Conservation (phyloP, 805 yeast genomes). For the Candida silvicultrix region DNA sequence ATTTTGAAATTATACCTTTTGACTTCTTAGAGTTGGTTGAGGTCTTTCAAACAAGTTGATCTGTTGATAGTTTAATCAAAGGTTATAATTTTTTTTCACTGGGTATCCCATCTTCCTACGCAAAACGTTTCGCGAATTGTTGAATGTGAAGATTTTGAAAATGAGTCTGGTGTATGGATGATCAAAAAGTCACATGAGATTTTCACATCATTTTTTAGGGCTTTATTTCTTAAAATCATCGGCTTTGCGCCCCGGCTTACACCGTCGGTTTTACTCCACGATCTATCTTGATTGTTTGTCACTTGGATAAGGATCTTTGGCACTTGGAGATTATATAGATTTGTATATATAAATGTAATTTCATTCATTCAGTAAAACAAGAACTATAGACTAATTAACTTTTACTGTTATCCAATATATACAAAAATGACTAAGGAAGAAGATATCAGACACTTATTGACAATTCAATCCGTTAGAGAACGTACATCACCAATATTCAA, state of each 20-base stretch:
- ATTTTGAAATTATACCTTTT: conserved; percentile 45
- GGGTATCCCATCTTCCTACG: background rate
- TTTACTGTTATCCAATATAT: no score
- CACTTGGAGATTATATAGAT: background rate
- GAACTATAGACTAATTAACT: no score
- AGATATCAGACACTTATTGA: conserved; percentile 29
- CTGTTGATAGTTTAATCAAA: background rate
- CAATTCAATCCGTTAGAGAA: conserved; percentile 52
- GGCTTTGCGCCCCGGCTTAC: background rate
- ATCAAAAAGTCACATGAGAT: background rate
- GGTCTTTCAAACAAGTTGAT: background rate
- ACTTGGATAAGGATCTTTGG: background rate
- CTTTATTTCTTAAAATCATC: background rate
- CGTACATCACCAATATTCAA: conserved; percentile 38
- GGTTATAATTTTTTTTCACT: conserved; percentile 8
- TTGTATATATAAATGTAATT: no score
- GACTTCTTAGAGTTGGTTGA: conserved; percentile 22
- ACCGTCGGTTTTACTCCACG: background rate
- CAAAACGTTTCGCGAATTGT: no score
- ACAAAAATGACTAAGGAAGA: conserved; percentile 5
- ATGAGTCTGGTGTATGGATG: background rate
- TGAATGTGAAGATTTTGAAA: background rate
- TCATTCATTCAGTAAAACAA: no score
- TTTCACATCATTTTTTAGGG: background rate
- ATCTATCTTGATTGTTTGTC: background rate